Base-by-base conservation (phyloP, 148 eudicot species). In the Cornus controversa region DNA sequence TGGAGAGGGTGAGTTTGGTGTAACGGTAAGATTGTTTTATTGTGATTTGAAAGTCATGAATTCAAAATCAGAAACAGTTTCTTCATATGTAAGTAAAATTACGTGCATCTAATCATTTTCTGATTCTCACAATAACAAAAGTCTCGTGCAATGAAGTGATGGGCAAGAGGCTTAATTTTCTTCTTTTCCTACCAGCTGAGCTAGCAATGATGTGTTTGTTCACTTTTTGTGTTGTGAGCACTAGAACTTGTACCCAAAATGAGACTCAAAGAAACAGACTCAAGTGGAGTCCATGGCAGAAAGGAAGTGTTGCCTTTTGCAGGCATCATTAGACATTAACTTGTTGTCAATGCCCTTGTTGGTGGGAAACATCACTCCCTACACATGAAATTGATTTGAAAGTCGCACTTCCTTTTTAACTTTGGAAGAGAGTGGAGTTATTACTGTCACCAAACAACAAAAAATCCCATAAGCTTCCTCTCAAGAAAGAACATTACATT, bases 221-320 rank as follows among this genome's bases (percentile, higher is more conserved):
- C 20, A 26, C 20, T 66, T 15, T 31, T 66, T 66, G 16, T 28
- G 24, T 60, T 66, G 69, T 27, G 69, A 66, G 69, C 69, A 66
- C 69, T 66, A 27, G 15, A 13, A 31, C 28, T 66, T 66, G 28
- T 1, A 60, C 2, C 64, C 64, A 18, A 60, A 18, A 60, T 54
- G 60, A 54, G 22, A 54, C 18, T 14, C 60, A 65, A 26, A 11
- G 24, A 65, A 65, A n/a, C 28, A 65, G 31, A 65, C 67, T 65
- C 29, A 28, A 66, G 69, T 66, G 69, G 69, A 40, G 73, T 69
- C 54, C 72, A 37, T 69, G 27, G 24, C 72, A 37, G 64, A 60
- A 25, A 27, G 29, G 2, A 23, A 20, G 42, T 25, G 58, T 25
- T 22, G 24, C 57, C 28, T 70, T 70, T 70, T 22, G 7, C 22